phyloP scores from a whole-genome alignment of 148 eudicot genomes.

The Silene uniflora region DNA sequence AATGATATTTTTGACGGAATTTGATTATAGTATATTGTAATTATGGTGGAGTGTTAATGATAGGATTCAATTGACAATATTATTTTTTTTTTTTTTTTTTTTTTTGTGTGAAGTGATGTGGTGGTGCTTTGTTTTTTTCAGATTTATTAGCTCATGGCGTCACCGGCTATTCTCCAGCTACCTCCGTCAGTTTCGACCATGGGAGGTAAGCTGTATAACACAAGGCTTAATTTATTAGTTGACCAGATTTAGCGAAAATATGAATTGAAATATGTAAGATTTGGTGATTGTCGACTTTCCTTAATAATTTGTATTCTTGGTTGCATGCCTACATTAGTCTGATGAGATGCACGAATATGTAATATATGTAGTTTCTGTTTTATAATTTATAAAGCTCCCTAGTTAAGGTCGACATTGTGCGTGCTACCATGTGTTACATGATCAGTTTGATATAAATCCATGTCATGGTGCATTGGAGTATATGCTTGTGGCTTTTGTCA shows the following conservation, averaged over 20 bases:
- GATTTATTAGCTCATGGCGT: conserved; percentile 16
- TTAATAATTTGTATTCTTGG: not conserved
- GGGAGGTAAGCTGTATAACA: conserved; percentile 7
- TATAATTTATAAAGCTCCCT: not conserved
- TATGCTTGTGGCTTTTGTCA: not conserved
- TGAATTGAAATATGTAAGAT: not conserved
- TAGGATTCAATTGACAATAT: not conserved
- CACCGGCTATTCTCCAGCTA: conserved; percentile 13
- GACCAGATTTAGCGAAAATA: no score
- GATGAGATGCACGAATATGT: not conserved
- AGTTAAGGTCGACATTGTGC: not conserved
- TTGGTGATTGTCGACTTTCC: not conserved
- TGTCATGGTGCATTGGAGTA: not conserved
- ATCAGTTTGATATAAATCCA: not conserved
- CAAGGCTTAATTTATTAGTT: not conserved
- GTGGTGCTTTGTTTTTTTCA: not conserved
- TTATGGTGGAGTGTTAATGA: no score
- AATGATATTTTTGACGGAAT: no score
- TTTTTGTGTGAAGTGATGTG: conserved; percentile 1
- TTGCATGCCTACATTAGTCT: not conserved
- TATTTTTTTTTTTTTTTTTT: no score
- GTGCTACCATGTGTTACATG: not conserved
- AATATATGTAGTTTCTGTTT: not conserved
- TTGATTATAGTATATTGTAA: no score
- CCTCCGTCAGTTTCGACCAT: conserved; percentile 15